These are phyloP conservation scores for Sphaceloma murrayae DNA, from an alignment of 2,329 filamentous ascomycete genomes.

Conservation along the genomic window DNA sequence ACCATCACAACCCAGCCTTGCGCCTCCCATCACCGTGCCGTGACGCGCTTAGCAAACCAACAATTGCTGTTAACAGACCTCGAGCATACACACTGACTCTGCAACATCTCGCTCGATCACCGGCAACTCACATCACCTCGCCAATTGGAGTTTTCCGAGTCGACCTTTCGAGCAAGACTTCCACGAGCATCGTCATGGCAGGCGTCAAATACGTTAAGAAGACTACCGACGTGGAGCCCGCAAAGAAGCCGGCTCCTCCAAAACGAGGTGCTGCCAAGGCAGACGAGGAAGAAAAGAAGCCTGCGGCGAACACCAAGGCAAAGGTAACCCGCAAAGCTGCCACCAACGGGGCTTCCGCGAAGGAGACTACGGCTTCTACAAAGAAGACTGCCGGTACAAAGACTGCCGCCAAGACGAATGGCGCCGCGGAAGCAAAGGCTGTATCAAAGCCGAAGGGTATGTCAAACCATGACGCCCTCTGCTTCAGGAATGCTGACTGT, in stretches of 20 bases:
- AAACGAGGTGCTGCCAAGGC: constrained; percentile 17
- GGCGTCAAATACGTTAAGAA: constrained; percentile 27
- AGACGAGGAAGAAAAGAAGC: constrained; percentile 19
- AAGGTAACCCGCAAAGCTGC: constrained; percentile 24
- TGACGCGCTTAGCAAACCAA: no score
- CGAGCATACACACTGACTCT: no score
- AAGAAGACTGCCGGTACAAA: constrained; percentile 24
- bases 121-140: no score
- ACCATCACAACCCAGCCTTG: no score
- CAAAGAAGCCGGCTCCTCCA: constrained; percentile 20
- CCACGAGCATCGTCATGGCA: constrained; percentile 20
- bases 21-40: no score
- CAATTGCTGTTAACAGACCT: no score
- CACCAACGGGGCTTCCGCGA: constrained; percentile 26
- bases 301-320: constrained; percentile 26
- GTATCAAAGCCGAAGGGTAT: constrained; percentile 18
- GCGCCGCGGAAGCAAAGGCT: constrained; percentile 17
- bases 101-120: no score
- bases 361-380: constrained; percentile 17
- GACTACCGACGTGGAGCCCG: constrained; percentile 20
- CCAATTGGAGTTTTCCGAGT: neutral
- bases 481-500: neutral
- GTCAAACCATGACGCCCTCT: neutral
- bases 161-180: no score
- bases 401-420: constrained; percentile 17